Conservation (phyloP, 2,329 filamentous ascomycete species). For the Xylaria sp. region DNA sequence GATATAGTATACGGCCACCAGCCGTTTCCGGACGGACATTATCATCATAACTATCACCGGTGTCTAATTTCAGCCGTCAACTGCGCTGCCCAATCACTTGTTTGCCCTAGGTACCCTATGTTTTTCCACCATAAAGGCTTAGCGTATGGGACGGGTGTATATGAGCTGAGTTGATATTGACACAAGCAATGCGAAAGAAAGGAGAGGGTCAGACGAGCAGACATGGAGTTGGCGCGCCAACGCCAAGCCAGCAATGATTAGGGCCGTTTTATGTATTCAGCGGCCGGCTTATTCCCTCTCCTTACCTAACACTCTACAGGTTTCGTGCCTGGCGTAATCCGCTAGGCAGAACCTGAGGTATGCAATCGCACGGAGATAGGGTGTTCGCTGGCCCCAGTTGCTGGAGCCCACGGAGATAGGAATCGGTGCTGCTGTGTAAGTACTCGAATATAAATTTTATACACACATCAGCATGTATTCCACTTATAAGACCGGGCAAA, state of each 20-base stretch:
- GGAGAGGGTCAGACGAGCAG: too few species aligned
- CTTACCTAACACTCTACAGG: not conserved
- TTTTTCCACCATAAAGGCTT: too few species aligned
- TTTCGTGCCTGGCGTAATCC: not conserved
- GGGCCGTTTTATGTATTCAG: not conserved
- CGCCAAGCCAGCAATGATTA: not conserved
- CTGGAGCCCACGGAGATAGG: not conserved
- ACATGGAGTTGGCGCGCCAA: not conserved
- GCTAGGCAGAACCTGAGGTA: not conserved
- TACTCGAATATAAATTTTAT: not conserved
- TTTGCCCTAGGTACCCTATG: too few species aligned
- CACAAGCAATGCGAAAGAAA: not conserved
- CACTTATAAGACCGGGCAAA: not conserved
- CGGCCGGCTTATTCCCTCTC: not conserved
- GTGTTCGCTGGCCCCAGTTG: not conserved
- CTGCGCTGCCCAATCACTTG: too few species aligned
- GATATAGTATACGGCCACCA: too few species aligned
- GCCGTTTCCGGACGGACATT: too few species aligned
- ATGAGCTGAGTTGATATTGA: not conserved
- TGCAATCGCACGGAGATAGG: conserved; percentile 16
- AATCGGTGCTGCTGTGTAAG: not conserved
- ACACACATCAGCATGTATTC: not conserved
- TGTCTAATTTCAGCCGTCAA: too few species aligned
- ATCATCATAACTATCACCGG: too few species aligned
- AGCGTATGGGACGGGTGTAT: too few species aligned